A percentile compares a stretch with the other conserved stretches of the same genome.
phyloP scores from a whole-genome alignment of 495 filamentous ascomycete species.

The Aspergillus steynii region DNA sequence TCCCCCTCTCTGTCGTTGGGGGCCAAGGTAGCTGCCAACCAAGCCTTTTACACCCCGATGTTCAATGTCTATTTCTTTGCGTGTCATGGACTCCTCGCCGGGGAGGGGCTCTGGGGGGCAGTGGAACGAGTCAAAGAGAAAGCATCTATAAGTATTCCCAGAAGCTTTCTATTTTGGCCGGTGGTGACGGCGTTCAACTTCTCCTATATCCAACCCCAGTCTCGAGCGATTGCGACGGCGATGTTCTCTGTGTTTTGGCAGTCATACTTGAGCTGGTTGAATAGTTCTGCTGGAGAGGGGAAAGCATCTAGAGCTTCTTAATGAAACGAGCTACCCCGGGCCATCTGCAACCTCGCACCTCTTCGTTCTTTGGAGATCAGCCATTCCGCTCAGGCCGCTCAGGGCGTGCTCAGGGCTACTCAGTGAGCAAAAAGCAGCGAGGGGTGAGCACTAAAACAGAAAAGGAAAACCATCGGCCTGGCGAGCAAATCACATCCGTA shows the following conservation, averaged over 20 bases:
- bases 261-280: neutral
- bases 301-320: neutral
- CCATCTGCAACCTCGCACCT: neutral
- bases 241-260: neutral
- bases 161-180: neutral
- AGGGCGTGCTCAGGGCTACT: constrained; percentile 23
- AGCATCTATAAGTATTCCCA: neutral
- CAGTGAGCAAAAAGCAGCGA: constrained; percentile 31
- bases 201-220: neutral
- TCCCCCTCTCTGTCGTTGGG: neutral
- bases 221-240: neutral
- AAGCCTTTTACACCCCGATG: neutral
- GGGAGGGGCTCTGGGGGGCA: neutral
- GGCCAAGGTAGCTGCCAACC: neutral
- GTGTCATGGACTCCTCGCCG: neutral
- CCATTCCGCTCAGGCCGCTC: constrained; percentile 1
- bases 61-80: neutral
- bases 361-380: constrained; percentile 2
- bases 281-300: neutral
- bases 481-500: neutral
- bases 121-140: neutral
- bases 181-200: neutral
- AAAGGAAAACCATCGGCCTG: constrained; percentile 22
- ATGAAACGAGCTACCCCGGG: neutral
- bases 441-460: constrained; percentile 36